Evolutionary conservation across 1,284 basidiomycete genomes (phyloP).

Genomic region (Leccinum griseonigrum): DNA sequence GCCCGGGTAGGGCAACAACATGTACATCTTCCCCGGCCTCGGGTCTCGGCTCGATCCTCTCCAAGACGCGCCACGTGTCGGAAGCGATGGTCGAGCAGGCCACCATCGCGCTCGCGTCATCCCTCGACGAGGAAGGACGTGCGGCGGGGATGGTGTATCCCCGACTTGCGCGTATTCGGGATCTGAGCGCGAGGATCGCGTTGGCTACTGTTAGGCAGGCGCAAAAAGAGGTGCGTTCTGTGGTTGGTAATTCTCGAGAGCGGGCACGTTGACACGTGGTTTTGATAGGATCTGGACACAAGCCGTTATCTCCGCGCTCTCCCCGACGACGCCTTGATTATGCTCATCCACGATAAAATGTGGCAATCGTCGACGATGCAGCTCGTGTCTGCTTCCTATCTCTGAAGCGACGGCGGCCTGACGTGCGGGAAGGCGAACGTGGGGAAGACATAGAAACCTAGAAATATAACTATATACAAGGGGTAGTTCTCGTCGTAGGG

Average conservation of each 20-base stretch:
- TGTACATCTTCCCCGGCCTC: conserved; percentile 65
- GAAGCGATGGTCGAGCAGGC: conserved; percentile 61
- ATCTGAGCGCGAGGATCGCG: conserved; percentile 65
- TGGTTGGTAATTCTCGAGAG: background rate
- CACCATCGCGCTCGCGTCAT: conserved; percentile 61
- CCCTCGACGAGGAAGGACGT: conserved; percentile 61
- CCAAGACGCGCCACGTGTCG: conserved; percentile 57
- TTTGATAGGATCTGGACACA: conserved; percentile 43
- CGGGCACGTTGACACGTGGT: background rate
- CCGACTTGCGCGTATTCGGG: conserved; percentile 62
- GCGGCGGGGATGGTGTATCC: conserved; percentile 59
- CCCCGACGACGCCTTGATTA: conserved; percentile 46
- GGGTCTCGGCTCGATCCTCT: conserved; percentile 68
- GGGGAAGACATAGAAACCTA: background rate
- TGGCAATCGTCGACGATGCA: conserved; percentile 45
- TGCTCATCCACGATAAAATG: conserved; percentile 54
- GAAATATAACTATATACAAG: conserved; percentile 2
- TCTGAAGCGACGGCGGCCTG: conserved; percentile 15
- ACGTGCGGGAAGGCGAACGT: background rate
- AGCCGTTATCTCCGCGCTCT: conserved; percentile 46
- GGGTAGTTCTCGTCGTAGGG: no score
- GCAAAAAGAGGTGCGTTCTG: conserved; percentile 53
- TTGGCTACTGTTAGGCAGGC: conserved; percentile 60
- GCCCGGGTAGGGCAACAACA: conserved; percentile 82
- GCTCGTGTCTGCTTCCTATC: conserved; percentile 9